Evolutionary conservation across 345 rosid genomes (phyloP).

Genomic region (Carallia pectinifolia): DNA sequence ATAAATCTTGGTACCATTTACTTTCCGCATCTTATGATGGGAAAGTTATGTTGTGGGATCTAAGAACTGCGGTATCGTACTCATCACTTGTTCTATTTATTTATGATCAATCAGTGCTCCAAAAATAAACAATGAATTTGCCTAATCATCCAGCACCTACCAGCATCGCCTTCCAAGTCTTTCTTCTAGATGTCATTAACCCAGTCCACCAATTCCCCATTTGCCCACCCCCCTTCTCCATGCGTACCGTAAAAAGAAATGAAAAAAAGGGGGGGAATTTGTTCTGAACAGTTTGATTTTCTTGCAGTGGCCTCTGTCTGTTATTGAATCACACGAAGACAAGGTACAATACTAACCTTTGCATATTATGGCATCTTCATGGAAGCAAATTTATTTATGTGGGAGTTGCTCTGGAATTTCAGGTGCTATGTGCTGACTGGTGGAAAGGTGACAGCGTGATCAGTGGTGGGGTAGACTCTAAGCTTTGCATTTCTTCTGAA

Average conservation of each 20-base stretch:
- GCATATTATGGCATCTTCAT: background rate
- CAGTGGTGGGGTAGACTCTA: slow-evolving; percentile 90
- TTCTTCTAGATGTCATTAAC: no score
- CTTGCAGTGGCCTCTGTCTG: slow-evolving; percentile 90
- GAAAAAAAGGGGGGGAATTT: background rate
- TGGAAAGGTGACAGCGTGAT: slow-evolving; percentile 78
- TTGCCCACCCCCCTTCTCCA: background rate
- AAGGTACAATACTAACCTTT: slow-evolving; percentile 45
- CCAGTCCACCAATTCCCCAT: no score
- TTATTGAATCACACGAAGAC: slow-evolving; percentile 75
- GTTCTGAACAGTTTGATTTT: slow-evolving; percentile 22
- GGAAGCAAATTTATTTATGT: background rate
- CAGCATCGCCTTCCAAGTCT: background rate
- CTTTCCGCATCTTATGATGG: slow-evolving; percentile 97
- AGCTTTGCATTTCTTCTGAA: slow-evolving; percentile 69
- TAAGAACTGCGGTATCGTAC: slow-evolving; percentile 87
- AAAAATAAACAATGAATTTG: background rate
- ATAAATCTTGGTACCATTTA: slow-evolving; percentile 74
- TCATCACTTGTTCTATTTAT: slow-evolving; percentile 14
- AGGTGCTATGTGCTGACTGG: slow-evolving; percentile 98
- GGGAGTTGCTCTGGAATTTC: slow-evolving; percentile 12
- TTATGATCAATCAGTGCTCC: no score
- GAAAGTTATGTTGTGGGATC: slow-evolving; percentile 98
- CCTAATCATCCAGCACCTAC: background rate
- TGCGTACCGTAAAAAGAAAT: no score